Conservation (phyloP, 1,284 basidiomycete species). For the Cutaneotrichosporon dermatis region DNA sequence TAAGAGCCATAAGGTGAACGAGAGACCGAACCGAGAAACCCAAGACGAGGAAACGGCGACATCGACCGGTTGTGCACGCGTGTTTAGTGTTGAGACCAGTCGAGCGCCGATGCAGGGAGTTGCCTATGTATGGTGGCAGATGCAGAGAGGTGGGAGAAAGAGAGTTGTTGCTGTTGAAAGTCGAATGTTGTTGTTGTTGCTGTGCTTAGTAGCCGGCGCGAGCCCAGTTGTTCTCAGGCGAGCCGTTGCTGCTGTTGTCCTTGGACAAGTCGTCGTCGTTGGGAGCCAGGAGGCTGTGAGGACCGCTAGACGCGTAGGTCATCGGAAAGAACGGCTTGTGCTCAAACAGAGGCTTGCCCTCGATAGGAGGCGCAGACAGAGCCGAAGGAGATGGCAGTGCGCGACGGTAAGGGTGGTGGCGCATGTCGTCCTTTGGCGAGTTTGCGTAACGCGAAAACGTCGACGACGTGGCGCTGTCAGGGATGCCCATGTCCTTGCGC, state of each 20-base stretch:
- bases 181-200: too few species aligned
- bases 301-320: slow-evolving; percentile 21
- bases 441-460: slow-evolving; percentile 28
- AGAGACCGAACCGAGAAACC: not conserved
- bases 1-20: slow-evolving; percentile 3
- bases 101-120: too few species aligned
- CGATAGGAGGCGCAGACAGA: slow-evolving; percentile 10
- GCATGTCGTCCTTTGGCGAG: slow-evolving; percentile 23
- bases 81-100: too few species aligned
- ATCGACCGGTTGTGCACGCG: too few species aligned
- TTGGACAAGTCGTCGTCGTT: slow-evolving; percentile 14
- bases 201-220: not conserved
- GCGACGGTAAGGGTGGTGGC: slow-evolving; percentile 35
- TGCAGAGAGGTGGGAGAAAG: too few species aligned
- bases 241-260: slow-evolving; percentile 10
- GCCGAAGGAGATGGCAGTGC: slow-evolving; percentile 24
- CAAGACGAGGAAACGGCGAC: not conserved
- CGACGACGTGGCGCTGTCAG: slow-evolving; percentile 22
- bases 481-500: slow-evolving; percentile 14
- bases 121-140: too few species aligned
- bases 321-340: slow-evolving; percentile 38
- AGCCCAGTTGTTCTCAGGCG: slow-evolving; percentile 1
- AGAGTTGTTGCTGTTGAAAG: too few species aligned
- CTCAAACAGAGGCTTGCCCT: slow-evolving; percentile 12
- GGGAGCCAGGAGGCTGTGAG: slow-evolving; percentile 6